These are phyloP conservation scores for Macroventuria anomochaeta DNA, from an alignment of 2,329 filamentous ascomycete species.

Conservation along the genomic window DNA sequence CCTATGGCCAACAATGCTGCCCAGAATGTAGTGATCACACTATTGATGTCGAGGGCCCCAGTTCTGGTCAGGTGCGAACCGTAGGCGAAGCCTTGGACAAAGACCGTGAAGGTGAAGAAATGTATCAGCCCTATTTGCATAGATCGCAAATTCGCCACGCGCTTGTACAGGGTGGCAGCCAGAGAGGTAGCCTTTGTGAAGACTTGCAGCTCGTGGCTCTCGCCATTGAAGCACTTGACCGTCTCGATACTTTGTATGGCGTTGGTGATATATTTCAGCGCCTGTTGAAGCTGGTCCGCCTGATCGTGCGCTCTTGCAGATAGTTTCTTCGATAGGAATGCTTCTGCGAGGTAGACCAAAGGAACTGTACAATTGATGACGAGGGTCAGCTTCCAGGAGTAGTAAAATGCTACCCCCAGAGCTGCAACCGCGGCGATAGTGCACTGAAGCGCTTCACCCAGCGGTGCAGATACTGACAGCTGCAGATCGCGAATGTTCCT, in stretches of 20 bases:
- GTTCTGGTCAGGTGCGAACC: constrained; percentile 72
- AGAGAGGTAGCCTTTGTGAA: constrained; percentile 66
- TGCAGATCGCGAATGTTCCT: constrained; percentile 87
- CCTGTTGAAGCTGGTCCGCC: constrained; percentile 68
- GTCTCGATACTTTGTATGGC: constrained; percentile 78
- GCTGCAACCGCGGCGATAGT: constrained; percentile 69
- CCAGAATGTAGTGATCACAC: constrained; percentile 85
- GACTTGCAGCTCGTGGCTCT: constrained; percentile 70
- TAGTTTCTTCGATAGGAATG: constrained; percentile 65
- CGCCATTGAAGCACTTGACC: constrained; percentile 84
- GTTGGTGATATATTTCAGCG: constrained; percentile 74
- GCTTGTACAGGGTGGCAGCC: constrained; percentile 68
- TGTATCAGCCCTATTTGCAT: constrained; percentile 75
- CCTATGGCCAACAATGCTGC: constrained; percentile 78
- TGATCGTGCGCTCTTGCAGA: constrained; percentile 73
- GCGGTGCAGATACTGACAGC: constrained; percentile 76
- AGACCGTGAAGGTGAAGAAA: constrained; percentile 77
- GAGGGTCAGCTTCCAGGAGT: constrained; percentile 83
- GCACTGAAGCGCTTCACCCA: constrained; percentile 73
- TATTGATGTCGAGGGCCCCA: constrained; percentile 65
- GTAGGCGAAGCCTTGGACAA: constrained; percentile 91
- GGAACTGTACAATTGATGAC: constrained; percentile 78
- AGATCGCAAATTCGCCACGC: constrained; percentile 72
- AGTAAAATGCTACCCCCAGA: constrained; percentile 74
- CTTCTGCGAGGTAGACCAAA: constrained; percentile 66